A percentile compares a stretch with the other conserved stretches of the same genome.
Evolutionary conservation across 306 rosid species (phyloP).

Genomic region (Casuarina equisetifolia): DNA sequence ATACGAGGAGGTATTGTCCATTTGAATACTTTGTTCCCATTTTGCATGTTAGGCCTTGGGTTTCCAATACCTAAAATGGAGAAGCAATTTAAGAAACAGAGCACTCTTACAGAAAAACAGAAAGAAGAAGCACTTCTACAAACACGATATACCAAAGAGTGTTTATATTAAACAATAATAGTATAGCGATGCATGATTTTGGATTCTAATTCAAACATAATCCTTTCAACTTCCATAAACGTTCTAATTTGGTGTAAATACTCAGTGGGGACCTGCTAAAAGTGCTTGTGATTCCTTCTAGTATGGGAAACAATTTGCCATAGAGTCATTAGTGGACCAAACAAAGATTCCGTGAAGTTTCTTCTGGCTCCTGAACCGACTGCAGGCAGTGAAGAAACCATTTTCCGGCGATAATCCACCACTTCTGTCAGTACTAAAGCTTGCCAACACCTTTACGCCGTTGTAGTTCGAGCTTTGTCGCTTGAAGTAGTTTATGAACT

Average conservation of each 20-base stretch:
- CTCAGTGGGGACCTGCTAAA: conserved; percentile 42
- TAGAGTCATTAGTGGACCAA: conserved; percentile 83
- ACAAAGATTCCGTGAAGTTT: conserved; percentile 71
- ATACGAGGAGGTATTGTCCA: too few relatives aligned
- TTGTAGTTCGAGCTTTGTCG: conserved; percentile 55
- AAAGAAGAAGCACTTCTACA: too few relatives aligned
- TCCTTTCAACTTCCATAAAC: too few relatives aligned
- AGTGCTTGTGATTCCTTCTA: conserved; percentile 71
- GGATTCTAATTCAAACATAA: too few relatives aligned
- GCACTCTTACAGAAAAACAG: too few relatives aligned
- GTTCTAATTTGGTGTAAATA: neutral
- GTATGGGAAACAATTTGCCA: conserved; percentile 50
- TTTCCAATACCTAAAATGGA: too few relatives aligned
- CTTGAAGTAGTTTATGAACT: conserved; percentile 59
- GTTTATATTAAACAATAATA: neutral
- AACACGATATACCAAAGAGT: too few relatives aligned
- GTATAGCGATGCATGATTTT: neutral
- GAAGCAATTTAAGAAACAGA: too few relatives aligned
- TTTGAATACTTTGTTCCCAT: too few relatives aligned
- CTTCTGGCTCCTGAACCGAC: conserved; percentile 39
- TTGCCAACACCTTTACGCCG: conserved; percentile 66
- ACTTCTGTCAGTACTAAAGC: conserved; percentile 63
- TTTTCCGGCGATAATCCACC: conserved; percentile 53
- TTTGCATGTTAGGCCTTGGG: too few relatives aligned
- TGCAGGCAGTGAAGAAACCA: conserved; percentile 69